These are phyloP conservation scores for Hericium alpestre DNA, from an alignment of 768 basidiomycete species.

Conservation along the genomic window DNA sequence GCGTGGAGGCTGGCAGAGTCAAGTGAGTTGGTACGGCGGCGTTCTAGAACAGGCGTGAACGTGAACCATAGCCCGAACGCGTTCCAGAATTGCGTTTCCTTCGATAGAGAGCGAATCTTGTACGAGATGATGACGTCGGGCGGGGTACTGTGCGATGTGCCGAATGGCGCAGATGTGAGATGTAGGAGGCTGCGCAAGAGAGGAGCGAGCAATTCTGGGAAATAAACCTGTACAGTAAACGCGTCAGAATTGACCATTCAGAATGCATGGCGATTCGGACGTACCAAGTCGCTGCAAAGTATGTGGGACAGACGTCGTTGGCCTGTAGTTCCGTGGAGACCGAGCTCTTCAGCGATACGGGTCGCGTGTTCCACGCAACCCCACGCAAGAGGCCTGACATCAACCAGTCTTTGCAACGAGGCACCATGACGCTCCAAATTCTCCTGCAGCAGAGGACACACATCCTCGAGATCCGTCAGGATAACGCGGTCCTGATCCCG, in stretches of 20 bases:
- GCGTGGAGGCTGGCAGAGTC: too few relatives aligned
- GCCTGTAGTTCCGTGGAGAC: not conserved
- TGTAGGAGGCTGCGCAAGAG: slow-evolving; percentile 66
- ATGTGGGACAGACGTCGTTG: slow-evolving; percentile 43
- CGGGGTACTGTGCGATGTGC: not conserved
- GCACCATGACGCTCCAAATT: not conserved
- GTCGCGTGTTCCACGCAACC: slow-evolving; percentile 39
- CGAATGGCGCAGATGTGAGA: slow-evolving; percentile 47
- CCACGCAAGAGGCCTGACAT: slow-evolving; percentile 61
- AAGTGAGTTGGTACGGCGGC: slow-evolving; percentile 7
- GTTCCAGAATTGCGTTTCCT: slow-evolving; percentile 69
- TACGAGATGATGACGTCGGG: slow-evolving; percentile 58
- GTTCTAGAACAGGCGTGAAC: slow-evolving; percentile 43
- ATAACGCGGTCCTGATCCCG: slow-evolving; percentile 24
- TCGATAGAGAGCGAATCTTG: slow-evolving; percentile 60
- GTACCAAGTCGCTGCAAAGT: slow-evolving; percentile 75
- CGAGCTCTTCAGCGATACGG: slow-evolving; percentile 30
- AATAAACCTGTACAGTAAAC: slow-evolving; percentile 56
- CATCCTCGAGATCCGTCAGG: slow-evolving; percentile 72
- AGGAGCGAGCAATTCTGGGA: slow-evolving; percentile 70
- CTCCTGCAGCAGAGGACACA: slow-evolving; percentile 37
- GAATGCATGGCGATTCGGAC: slow-evolving; percentile 16
- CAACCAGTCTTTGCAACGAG: slow-evolving; percentile 15
- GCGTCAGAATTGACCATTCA: not conserved
- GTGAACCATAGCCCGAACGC: slow-evolving; percentile 74